Percentiles rank a stretch among this genome's conserved stretches.
phyloP scores from a whole-genome alignment of 2,329 filamentous ascomycete species.

The Exophiala dermatitidis region DNA sequence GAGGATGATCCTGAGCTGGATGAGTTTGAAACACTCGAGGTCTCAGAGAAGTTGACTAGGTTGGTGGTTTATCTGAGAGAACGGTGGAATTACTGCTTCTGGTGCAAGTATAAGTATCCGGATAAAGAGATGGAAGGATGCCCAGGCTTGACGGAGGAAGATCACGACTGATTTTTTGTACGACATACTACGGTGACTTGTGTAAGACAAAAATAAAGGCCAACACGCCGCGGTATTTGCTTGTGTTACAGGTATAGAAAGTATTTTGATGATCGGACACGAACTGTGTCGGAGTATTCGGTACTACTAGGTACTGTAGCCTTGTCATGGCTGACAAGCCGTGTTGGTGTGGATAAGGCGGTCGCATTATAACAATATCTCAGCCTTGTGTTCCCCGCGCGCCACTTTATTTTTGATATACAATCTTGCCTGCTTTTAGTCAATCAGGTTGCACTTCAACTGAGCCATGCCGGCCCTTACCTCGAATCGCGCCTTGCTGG shows the following conservation, averaged over 20 bases:
- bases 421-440: too few relatives aligned
- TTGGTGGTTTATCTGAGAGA: conserved; percentile 64
- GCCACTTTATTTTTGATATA: neutral
- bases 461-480: conserved; percentile 16
- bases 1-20: conserved; percentile 75
- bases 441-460: too few relatives aligned
- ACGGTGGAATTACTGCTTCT: conserved; percentile 80
- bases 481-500: conserved; percentile 14
- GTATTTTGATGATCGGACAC: too few relatives aligned
- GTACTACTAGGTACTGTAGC: too few relatives aligned
- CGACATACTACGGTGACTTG: too few relatives aligned
- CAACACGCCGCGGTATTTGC: too few relatives aligned
- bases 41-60: conserved; percentile 58
- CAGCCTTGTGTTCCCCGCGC: neutral
- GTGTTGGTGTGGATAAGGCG: neutral
- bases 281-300: too few relatives aligned
- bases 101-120: conserved; percentile 82
- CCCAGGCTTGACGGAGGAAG: conserved; percentile 79
- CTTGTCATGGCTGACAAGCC: neutral
- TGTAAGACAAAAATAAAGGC: neutral
- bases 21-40: conserved; percentile 64
- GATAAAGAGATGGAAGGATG: conserved; percentile 72
- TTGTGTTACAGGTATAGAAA: too few relatives aligned
- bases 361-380: neutral
- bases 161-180: conserved; percentile 51